Percentiles rank a stretch among this genome's conserved stretches.
These are phyloP conservation scores for Exophiala spinifera DNA, from an alignment of 2,329 filamentous ascomycete genomes.

Conservation along the genomic window DNA sequence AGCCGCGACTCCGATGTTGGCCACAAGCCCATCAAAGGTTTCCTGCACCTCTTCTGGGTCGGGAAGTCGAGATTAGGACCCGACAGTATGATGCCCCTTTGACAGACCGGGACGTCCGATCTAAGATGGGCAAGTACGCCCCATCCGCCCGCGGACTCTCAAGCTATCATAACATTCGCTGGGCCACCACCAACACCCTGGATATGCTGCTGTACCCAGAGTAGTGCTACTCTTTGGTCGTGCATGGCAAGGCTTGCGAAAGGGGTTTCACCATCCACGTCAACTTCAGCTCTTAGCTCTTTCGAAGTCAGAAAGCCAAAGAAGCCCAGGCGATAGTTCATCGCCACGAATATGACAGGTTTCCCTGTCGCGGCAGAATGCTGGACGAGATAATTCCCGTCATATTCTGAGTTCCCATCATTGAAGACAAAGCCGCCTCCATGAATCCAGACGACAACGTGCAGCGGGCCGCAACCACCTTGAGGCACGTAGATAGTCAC, in stretches of 20 bases:
- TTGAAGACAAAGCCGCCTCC: conserved; percentile 31
- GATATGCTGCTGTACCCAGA: conserved; percentile 34
- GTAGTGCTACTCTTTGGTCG: conserved; percentile 37
- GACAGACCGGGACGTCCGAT: not conserved
- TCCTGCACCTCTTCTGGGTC: not conserved
- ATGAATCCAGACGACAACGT: conserved; percentile 49
- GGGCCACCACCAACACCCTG: conserved; percentile 33
- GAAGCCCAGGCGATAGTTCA: conserved; percentile 46
- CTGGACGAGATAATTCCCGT: conserved; percentile 32
- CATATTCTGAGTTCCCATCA: conserved; percentile 7
- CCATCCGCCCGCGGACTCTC: conserved; percentile 32
- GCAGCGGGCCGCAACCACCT: no score
- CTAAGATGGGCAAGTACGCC: conserved; percentile 4
- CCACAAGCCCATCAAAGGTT: conserved; percentile 2
- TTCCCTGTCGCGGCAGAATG: conserved; percentile 36
- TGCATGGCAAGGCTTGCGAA: conserved; percentile 35
- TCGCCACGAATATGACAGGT: conserved; percentile 42
- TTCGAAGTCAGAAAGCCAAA: conserved; percentile 37
- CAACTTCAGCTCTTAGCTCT: conserved; percentile 29
- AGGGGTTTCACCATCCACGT: conserved; percentile 31
- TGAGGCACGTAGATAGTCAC: conserved; percentile 39
- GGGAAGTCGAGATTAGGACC: not conserved
- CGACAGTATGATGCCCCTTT: conserved; percentile 6
- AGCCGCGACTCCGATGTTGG: no score
- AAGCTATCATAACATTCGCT: conserved; percentile 30